These are phyloP conservation scores for Metarhizium anisopliae DNA, from an alignment of 2,329 filamentous ascomycete species.

Conservation along the genomic window DNA sequence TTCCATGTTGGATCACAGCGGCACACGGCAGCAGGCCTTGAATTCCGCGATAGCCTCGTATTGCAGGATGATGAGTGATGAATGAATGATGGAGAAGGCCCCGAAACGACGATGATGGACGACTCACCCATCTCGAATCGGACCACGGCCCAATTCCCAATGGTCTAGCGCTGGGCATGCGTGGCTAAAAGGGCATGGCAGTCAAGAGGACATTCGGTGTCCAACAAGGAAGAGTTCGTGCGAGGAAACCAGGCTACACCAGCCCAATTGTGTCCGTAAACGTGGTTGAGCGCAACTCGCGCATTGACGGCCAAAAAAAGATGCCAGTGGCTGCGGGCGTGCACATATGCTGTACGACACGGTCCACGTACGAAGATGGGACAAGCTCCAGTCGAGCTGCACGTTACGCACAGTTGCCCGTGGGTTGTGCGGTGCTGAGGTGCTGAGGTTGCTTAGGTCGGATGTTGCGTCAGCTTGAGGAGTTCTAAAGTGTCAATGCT, in stretches of 20 bases:
- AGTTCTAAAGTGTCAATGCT: no score
- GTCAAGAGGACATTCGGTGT: background rate
- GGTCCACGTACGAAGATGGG: background rate
- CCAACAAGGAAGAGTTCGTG: background rate
- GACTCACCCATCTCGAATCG: constrained; percentile 18
- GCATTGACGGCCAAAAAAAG: background rate
- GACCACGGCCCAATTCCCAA: constrained; percentile 14
- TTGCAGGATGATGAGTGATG: background rate
- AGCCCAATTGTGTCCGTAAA: background rate
- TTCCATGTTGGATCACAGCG: background rate
- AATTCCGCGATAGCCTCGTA: background rate
- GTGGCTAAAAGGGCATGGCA: constrained; percentile 9
- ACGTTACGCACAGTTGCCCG: background rate
- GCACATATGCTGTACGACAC: background rate
- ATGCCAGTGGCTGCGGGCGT: background rate
- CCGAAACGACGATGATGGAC: background rate
- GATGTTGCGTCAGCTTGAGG: no score
- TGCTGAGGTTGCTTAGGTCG: no score
- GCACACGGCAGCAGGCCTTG: background rate
- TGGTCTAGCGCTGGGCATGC: constrained; percentile 11
- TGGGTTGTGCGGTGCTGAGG: no score
- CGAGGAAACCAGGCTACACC: background rate
- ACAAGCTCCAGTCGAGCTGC: background rate
- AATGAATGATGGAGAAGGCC: background rate
- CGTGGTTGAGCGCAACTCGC: background rate